phyloP scores from a whole-genome alignment of 2,329 filamentous ascomycete genomes.

The Dryadomyces sulphureus region DNA sequence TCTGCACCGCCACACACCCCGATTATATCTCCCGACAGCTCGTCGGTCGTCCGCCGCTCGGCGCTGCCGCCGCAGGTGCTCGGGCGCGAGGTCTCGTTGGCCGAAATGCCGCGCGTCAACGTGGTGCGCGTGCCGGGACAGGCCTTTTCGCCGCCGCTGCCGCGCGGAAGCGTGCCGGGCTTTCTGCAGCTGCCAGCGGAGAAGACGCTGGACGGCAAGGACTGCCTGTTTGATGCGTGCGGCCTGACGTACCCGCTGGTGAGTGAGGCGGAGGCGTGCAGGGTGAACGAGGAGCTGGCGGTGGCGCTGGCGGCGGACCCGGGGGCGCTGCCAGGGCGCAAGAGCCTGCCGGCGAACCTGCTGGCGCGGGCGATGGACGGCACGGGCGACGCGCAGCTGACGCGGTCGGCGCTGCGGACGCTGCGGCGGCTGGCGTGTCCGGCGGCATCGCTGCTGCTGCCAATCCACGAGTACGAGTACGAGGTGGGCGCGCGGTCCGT shows the following conservation, averaged over 20 bases:
- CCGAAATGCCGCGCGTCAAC: not conserved
- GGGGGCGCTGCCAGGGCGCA: too few relatives aligned
- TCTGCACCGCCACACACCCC: not conserved
- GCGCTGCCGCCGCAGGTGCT: not conserved
- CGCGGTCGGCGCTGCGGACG: not conserved
- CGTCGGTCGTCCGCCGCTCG: not conserved
- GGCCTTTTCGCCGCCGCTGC: not conserved
- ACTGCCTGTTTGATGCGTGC: not conserved
- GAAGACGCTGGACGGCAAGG: not conserved
- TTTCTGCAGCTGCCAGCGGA: not conserved
- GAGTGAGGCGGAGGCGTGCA: not conserved
- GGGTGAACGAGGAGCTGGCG: not conserved
- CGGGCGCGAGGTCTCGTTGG: not conserved
- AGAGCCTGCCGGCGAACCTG: not conserved
- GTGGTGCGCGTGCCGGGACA: not conserved
- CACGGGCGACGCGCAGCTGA: conserved; percentile 1
- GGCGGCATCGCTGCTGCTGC: not conserved
- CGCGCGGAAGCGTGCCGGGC: not conserved
- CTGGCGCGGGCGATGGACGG: not conserved
- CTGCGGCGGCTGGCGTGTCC: not conserved
- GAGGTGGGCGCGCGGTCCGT: not conserved
- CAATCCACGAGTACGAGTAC: not conserved
- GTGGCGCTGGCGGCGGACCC: not conserved
- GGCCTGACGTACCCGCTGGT: not conserved
- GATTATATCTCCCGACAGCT: not conserved